Evolutionary conservation across 2,329 filamentous ascomycete genomes (phyloP).

Genomic region (Penicillium sumatraense): DNA sequence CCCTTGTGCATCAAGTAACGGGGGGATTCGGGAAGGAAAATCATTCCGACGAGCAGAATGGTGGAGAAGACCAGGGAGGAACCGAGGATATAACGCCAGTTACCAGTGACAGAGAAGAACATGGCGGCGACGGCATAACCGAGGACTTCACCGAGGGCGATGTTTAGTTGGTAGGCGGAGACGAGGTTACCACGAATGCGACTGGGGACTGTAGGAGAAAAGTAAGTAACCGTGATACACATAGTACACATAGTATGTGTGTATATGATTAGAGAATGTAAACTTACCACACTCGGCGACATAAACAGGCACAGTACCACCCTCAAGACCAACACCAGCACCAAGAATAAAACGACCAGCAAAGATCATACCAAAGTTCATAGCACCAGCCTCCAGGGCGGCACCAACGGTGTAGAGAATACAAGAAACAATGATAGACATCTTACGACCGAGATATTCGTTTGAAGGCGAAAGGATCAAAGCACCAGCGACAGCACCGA

Average conservation of each 20-base stretch:
- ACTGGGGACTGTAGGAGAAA: slow-evolving; percentile 56
- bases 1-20: slow-evolving; percentile 73
- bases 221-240: no score
- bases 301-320: slow-evolving; percentile 75
- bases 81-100: slow-evolving; percentile 76
- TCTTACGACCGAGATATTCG: slow-evolving; percentile 69
- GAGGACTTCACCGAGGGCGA: slow-evolving; percentile 73
- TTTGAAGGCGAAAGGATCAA: slow-evolving; percentile 69
- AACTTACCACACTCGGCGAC: slow-evolving; percentile 63
- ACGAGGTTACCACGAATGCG: slow-evolving; percentile 72
- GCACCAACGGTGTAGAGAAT: slow-evolving; percentile 73
- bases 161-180: slow-evolving; percentile 76
- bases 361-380: slow-evolving; percentile 74
- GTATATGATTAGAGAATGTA: neutral
- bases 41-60: slow-evolving; percentile 66
- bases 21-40: slow-evolving; percentile 73
- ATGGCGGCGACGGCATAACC: slow-evolving; percentile 75
- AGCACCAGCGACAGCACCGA: slow-evolving; percentile 73
- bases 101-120: slow-evolving; percentile 70
- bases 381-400: slow-evolving; percentile 68
- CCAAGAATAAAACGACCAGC: slow-evolving; percentile 70
- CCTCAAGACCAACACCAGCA: slow-evolving; percentile 72
- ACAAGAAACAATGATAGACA: slow-evolving; percentile 71
- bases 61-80: slow-evolving; percentile 73
- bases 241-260: neutral